A percentile compares a stretch with the other conserved stretches of the same genome.
phyloP scores from a whole-genome alignment of 257 asterid species.

The Ophiorrhiza pumila region DNA sequence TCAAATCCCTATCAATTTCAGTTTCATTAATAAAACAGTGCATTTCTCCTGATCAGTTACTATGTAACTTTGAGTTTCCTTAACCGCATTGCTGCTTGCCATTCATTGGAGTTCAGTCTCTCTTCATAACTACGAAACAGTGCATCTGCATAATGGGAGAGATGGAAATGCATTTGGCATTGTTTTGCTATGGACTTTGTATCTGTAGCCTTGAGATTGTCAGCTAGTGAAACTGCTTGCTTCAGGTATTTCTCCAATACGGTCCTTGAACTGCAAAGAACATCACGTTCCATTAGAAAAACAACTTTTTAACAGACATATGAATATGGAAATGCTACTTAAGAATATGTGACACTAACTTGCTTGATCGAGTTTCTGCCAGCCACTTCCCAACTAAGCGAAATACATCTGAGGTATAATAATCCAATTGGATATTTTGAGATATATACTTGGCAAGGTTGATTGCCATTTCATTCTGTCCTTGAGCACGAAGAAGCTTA shows the following conservation, averaged over 20 bases:
- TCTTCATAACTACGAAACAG: slow-evolving; percentile 92
- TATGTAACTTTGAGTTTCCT: slow-evolving; percentile 76
- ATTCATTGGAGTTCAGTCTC: slow-evolving; percentile 86
- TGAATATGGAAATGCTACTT: not conserved
- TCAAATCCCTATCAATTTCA: not conserved
- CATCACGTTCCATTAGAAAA: slow-evolving; percentile 4
- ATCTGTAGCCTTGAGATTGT: slow-evolving; percentile 48
- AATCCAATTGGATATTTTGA: slow-evolving; percentile 49
- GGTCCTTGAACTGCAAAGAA: slow-evolving; percentile 74
- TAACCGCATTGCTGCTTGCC: slow-evolving; percentile 89
- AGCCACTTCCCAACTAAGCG: slow-evolving; percentile 96
- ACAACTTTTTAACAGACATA: not conserved
- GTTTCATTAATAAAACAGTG: not conserved
- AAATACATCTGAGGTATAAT: slow-evolving; percentile 73
- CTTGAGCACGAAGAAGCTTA: slow-evolving; percentile 93
- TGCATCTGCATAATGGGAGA: slow-evolving; percentile 96
- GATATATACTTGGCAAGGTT: slow-evolving; percentile 86
- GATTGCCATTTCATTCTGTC: slow-evolving; percentile 94
- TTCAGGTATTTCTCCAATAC: slow-evolving; percentile 90
- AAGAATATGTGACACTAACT: slow-evolving; percentile 46
- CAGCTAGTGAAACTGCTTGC: slow-evolving; percentile 84
- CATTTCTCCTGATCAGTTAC: not conserved
- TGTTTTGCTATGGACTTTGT: slow-evolving; percentile 58
- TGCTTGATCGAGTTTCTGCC: slow-evolving; percentile 96
- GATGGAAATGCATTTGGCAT: slow-evolving; percentile 96